These are phyloP conservation scores for Pyracantha coccinea DNA, from an alignment of 331 rosid species.

Conservation along the genomic window DNA sequence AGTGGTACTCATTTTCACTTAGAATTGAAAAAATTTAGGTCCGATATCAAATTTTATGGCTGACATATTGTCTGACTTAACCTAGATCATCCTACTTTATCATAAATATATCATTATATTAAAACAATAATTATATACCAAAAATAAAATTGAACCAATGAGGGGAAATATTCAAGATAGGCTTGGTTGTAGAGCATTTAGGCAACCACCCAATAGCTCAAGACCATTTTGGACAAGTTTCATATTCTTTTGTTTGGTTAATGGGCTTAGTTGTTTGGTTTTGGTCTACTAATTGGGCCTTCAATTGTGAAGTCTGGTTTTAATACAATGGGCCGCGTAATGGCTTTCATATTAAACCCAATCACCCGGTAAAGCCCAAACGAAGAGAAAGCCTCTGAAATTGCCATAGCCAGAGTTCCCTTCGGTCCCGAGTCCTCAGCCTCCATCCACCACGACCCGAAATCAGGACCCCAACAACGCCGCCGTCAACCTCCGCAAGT, in stretches of 20 bases:
- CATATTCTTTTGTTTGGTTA: not conserved
- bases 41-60: too few relatives aligned
- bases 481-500: not conserved
- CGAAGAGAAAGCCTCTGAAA: not conserved
- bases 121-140: not conserved
- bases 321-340: not conserved
- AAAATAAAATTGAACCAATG: not conserved
- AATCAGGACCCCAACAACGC: not conserved
- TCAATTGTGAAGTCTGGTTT: not conserved
- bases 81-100: too few relatives aligned
- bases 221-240: not conserved
- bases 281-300: not conserved
- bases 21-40: fast-evolving
- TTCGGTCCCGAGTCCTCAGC: not conserved
- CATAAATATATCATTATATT: too few relatives aligned
- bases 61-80: too few relatives aligned
- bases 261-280: not conserved
- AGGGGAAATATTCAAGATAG: not conserved
- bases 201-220: not conserved
- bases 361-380: not conserved
- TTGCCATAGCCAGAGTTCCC: not conserved
- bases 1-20: too few relatives aligned
- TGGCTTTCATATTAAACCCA: not conserved
- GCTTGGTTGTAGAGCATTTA: not conserved
- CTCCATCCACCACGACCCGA: not conserved